phyloP scores from a whole-genome alignment of 768 basidiomycete species.

The Suillus subalutaceus region DNA sequence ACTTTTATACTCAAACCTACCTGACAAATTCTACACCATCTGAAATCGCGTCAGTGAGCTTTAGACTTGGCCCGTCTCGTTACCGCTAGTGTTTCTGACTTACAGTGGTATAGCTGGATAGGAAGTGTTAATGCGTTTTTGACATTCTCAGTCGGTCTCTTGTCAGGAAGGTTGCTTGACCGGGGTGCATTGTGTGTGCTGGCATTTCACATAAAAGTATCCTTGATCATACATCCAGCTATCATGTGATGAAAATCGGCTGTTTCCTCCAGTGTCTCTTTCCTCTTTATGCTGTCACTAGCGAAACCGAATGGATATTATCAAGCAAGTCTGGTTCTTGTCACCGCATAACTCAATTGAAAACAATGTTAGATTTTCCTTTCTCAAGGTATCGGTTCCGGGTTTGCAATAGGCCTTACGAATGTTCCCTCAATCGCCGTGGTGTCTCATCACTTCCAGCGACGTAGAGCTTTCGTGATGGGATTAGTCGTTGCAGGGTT shows the following conservation, averaged over 20 bases:
- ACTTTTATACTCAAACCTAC: constrained; percentile 41
- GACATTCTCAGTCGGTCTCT: constrained; percentile 44
- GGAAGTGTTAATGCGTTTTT: constrained; percentile 53
- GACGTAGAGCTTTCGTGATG: constrained; percentile 43
- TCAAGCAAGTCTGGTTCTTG: constrained; percentile 26
- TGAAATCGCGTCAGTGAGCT: constrained; percentile 35
- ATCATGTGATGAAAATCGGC: constrained; percentile 47
- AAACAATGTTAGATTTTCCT: constrained; percentile 42
- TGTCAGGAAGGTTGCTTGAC: constrained; percentile 54
- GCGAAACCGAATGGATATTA: constrained; percentile 40
- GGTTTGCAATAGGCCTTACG: constrained; percentile 38
- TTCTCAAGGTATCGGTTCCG: constrained; percentile 43
- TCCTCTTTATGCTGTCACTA: constrained; percentile 49
- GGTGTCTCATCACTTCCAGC: constrained; percentile 48
- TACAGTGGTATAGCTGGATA: constrained; percentile 38
- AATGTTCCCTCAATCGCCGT: constrained; percentile 48
- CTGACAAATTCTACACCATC: constrained; percentile 39
- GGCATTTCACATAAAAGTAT: neutral
- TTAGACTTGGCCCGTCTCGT: neutral
- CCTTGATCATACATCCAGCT: constrained; percentile 27
- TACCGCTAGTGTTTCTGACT: neutral
- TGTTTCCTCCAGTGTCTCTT: constrained; percentile 44
- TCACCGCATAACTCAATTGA: neutral
- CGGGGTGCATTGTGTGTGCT: constrained; percentile 47
- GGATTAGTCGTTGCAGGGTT: constrained; percentile 47